phyloP scores from a whole-genome alignment of 2,329 filamentous ascomycete genomes.

The Pseudogymnoascus sp. region DNA sequence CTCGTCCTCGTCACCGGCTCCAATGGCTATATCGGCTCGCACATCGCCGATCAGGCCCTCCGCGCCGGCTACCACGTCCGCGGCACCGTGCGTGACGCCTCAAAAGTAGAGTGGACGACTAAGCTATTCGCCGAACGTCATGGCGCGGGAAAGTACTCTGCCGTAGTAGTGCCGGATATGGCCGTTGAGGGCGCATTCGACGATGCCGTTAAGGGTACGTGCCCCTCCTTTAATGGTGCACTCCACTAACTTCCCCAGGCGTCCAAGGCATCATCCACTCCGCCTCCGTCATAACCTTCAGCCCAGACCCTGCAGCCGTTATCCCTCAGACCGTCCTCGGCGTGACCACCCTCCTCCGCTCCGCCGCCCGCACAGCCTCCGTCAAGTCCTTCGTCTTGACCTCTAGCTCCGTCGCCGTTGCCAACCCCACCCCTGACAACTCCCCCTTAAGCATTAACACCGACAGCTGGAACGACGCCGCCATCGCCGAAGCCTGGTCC shows the following conservation, averaged over 20 bases:
- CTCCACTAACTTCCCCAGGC: conserved; percentile 10
- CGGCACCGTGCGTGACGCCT: conserved; percentile 33
- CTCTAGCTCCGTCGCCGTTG: conserved; percentile 25
- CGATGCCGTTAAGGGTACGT: conserved; percentile 22
- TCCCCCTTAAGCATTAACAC: conserved; percentile 15
- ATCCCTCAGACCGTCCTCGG: background rate
- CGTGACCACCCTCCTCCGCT: background rate
- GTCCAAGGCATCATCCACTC: conserved; percentile 27
- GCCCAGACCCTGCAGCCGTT: conserved; percentile 21
- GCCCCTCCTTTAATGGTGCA: background rate
- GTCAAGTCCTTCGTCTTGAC: conserved; percentile 36
- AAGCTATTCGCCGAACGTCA: conserved; percentile 27
- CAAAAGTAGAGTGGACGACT: conserved; percentile 29
- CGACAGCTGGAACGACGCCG: conserved; percentile 31
- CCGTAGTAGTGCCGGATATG: conserved; percentile 31
- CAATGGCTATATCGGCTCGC: conserved; percentile 35
- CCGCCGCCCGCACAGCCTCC: conserved; percentile 13
- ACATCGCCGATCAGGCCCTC: conserved; percentile 34
- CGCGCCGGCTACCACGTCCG: conserved; percentile 36
- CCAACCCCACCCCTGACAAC: conserved; percentile 17
- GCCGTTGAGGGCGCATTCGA: conserved; percentile 19
- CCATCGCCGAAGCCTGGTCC: conserved; percentile 29
- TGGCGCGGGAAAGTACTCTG: conserved; percentile 29
- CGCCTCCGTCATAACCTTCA: conserved; percentile 25
- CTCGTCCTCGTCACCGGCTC: conserved; percentile 35